Conservation (phyloP, 192 early-diverging fungal genomes). For the Chytriomyces confervae region DNA sequence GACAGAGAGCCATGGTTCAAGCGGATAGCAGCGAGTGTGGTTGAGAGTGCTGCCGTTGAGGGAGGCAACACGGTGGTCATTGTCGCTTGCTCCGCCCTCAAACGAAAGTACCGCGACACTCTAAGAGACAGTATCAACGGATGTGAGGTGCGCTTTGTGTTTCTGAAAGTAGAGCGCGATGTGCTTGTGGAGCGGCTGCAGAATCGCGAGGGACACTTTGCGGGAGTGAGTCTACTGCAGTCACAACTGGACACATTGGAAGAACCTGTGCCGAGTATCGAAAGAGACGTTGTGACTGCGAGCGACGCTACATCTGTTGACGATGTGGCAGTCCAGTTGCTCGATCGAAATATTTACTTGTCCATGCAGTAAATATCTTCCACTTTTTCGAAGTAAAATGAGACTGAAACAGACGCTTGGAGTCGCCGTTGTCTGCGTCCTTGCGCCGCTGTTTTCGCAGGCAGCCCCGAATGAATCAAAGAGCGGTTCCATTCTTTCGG, state of each 20-base stretch:
- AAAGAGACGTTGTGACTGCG: background rate
- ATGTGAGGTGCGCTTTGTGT: conserved; percentile 6
- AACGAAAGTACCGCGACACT: conserved; percentile 7
- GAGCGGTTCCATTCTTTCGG: background rate
- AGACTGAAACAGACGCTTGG: background rate
- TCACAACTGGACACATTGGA: conserved; percentile 30
- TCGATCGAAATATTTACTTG: too few species aligned
- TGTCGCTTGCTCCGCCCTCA: conserved; percentile 27
- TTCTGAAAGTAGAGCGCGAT: background rate
- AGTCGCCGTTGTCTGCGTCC: background rate
- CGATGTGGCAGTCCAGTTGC: background rate
- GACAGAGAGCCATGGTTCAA: conserved; percentile 35
- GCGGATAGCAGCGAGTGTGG: background rate
- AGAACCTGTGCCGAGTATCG: background rate
- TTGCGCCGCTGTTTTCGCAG: background rate
- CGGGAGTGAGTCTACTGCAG: background rate
- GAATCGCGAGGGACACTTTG: conserved; percentile 22
- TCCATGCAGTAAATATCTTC: too few species aligned
- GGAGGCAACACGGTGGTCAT: background rate
- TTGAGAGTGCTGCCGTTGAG: background rate
- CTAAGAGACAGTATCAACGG: background rate
- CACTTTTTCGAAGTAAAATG: background rate
- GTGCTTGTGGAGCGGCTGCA: background rate
- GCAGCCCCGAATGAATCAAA: background rate
- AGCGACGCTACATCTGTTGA: background rate